phyloP scores from a whole-genome alignment of 139 green algal genomes.

The Chlamydomonas sphaeroides region DNA sequence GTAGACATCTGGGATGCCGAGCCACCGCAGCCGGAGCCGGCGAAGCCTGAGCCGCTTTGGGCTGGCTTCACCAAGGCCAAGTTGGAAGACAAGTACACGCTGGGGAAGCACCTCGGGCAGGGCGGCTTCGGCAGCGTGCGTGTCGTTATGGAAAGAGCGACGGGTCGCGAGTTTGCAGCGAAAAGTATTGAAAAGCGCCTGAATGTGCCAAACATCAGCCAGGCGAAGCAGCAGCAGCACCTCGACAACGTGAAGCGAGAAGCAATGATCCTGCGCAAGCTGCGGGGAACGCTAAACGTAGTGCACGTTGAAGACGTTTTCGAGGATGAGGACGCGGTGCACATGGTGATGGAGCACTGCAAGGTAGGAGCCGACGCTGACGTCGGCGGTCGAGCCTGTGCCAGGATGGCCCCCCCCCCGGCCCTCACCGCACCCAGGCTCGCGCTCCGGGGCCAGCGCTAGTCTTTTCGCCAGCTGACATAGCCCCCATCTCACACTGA shows the following conservation, averaged over 20 bases:
- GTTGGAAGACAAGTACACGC: conserved; percentile 51
- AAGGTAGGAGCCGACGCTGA: conserved; percentile 59
- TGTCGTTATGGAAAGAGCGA: conserved; percentile 44
- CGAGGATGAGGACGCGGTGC: conserved; percentile 76
- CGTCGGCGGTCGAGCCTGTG: too few relatives aligned
- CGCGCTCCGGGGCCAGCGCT: too few relatives aligned
- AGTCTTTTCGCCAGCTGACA: too few relatives aligned
- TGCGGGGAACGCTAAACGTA: conserved; percentile 87
- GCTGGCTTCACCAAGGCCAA: conserved; percentile 29
- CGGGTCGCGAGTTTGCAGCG: conserved; percentile 78
- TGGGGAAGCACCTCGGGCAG: conserved; percentile 69
- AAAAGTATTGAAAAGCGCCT: conserved; percentile 84
- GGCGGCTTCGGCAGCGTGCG: conserved; percentile 85
- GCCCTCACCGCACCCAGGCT: too few relatives aligned
- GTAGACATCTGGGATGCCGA: conserved; percentile 62
- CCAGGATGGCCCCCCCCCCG: too few relatives aligned
- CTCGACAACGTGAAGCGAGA: conserved; percentile 80
- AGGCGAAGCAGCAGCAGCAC: conserved; percentile 75
- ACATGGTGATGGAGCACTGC: conserved; percentile 82
- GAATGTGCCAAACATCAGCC: conserved; percentile 68
- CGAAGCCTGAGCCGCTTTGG: background rate
- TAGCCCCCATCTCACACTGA: too few relatives aligned
- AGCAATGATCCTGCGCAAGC: conserved; percentile 66
- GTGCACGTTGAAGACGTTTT: conserved; percentile 79
- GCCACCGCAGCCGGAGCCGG: background rate